phyloP scores from a whole-genome alignment of 108 stramenopile genomes.

The Parmales sp. region DNA sequence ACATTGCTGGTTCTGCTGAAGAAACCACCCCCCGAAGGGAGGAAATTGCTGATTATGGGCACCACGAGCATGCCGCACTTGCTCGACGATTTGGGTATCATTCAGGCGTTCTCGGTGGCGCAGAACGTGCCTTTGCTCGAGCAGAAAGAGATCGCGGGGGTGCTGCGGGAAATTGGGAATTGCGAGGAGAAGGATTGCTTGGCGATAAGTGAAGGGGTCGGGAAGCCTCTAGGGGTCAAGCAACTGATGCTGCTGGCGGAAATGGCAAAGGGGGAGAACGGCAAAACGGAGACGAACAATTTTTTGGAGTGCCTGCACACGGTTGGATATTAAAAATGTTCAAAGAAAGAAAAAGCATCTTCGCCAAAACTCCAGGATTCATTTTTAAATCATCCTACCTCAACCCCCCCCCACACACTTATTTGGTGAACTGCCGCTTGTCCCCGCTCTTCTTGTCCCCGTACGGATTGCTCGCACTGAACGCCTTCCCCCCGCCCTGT shows the following conservation, averaged over 20 bases:
- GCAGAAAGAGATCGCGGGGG: slow-evolving; percentile 63
- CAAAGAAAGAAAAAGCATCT: no score
- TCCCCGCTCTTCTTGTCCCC: slow-evolving; percentile 74
- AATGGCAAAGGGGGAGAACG: slow-evolving; percentile 80
- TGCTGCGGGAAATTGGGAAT: slow-evolving; percentile 69
- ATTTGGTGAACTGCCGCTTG: slow-evolving; percentile 82
- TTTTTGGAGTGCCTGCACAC: slow-evolving; percentile 96
- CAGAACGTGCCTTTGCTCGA: slow-evolving; percentile 74
- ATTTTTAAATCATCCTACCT: no score
- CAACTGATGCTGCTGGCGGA: slow-evolving; percentile 86
- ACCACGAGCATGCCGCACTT: slow-evolving; percentile 78
- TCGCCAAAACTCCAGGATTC: no score
- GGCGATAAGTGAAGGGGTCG: slow-evolving; percentile 72
- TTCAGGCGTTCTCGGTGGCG: slow-evolving; percentile 79
- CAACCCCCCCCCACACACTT: no score
- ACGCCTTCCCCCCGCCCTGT: slow-evolving; percentile 65
- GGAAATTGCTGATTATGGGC: slow-evolving; percentile 81
- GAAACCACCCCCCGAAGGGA: slow-evolving; percentile 85
- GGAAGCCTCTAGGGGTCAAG: slow-evolving; percentile 92
- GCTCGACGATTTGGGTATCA: slow-evolving; percentile 82
- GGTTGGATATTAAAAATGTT: slow-evolving; percentile 70
- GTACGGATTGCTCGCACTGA: slow-evolving; percentile 92
- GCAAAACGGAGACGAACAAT: slow-evolving; percentile 64
- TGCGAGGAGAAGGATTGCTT: slow-evolving; percentile 61
- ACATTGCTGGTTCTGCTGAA: slow-evolving; percentile 91